Conservation (phyloP, 139 green algal genomes). For the Penium margaritaceum region DNA sequence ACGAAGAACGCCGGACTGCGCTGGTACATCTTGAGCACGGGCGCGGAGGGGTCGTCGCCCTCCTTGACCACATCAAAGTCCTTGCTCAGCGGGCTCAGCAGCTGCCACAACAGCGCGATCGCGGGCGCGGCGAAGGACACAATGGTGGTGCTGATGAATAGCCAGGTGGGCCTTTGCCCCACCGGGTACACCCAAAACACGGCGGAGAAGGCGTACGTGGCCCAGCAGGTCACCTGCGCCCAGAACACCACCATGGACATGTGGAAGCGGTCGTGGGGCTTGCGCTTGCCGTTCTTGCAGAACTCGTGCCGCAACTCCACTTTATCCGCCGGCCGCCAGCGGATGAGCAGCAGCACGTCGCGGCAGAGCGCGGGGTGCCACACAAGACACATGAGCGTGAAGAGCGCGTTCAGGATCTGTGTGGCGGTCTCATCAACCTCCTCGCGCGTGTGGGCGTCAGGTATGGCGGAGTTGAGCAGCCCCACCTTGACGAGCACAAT, state of each 20-base stretch:
- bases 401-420: slow-evolving; percentile 26
- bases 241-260: slow-evolving; percentile 18
- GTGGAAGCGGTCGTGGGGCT: slow-evolving; percentile 32
- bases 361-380: slow-evolving; percentile 9
- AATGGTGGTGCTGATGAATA: slow-evolving; percentile 7
- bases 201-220: slow-evolving; percentile 11
- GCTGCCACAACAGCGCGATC: slow-evolving; percentile 5
- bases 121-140: neutral
- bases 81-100: slow-evolving; percentile 20
- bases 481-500: slow-evolving; percentile 31
- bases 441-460: neutral
- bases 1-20: neutral
- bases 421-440: slow-evolving; percentile 23
- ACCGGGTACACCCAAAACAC: slow-evolving; percentile 18
- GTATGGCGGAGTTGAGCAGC: slow-evolving; percentile 12
- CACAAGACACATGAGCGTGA: slow-evolving; percentile 29
- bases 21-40: neutral
- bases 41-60: neutral
- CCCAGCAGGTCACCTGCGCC: slow-evolving; percentile 17
- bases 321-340: slow-evolving; percentile 11
- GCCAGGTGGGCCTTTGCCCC: slow-evolving; percentile 1
- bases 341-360: neutral
- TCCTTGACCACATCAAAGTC: neutral
- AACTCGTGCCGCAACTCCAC: slow-evolving; percentile 11
- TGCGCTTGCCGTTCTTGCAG: slow-evolving; percentile 15